These are phyloP conservation scores for Ophiosphaerella herpotricha DNA, from an alignment of 2,329 filamentous ascomycete species.

Conservation along the genomic window DNA sequence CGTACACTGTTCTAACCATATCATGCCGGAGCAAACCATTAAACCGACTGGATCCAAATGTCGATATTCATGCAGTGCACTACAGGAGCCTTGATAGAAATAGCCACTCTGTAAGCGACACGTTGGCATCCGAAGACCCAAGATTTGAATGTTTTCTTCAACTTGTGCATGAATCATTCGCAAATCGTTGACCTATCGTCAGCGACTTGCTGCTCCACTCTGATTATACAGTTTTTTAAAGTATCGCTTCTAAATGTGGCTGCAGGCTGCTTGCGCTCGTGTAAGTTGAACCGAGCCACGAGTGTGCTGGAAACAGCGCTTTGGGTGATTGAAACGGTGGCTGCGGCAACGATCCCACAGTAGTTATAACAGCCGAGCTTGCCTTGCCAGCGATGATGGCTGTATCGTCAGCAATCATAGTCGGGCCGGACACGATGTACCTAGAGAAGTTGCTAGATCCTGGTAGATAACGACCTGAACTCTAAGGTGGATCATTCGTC, in stretches of 20 bases:
- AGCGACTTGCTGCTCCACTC: conserved; percentile 40
- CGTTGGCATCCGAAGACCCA: conserved; percentile 21
- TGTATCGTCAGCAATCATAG: conserved; percentile 39
- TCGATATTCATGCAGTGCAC: background rate
- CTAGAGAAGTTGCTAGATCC: conserved; percentile 34
- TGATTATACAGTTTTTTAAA: conserved; percentile 19
- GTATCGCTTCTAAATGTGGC: conserved; percentile 11
- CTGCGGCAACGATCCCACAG: conserved; percentile 16
- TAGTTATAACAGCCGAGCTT: conserved; percentile 24
- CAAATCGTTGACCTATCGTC: conserved; percentile 18
- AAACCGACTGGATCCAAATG: too few species aligned
- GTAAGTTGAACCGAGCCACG: conserved; percentile 8
- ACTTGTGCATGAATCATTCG: conserved; percentile 20
- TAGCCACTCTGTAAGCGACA: conserved; percentile 28
- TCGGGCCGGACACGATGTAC: conserved; percentile 59
- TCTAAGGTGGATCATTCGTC: conserved; percentile 48
- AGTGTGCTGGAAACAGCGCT: conserved; percentile 8
- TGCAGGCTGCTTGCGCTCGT: conserved; percentile 10
- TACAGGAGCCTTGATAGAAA: conserved; percentile 31
- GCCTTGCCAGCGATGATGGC: conserved; percentile 35
- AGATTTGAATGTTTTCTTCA: conserved; percentile 12
- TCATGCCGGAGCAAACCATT: background rate
- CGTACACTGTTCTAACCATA: background rate
- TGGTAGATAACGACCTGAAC: conserved; percentile 55
- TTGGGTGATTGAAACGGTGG: conserved; percentile 15